Conservation (phyloP, 345 rosid genomes). For the Rubroshorea leprosula region DNA sequence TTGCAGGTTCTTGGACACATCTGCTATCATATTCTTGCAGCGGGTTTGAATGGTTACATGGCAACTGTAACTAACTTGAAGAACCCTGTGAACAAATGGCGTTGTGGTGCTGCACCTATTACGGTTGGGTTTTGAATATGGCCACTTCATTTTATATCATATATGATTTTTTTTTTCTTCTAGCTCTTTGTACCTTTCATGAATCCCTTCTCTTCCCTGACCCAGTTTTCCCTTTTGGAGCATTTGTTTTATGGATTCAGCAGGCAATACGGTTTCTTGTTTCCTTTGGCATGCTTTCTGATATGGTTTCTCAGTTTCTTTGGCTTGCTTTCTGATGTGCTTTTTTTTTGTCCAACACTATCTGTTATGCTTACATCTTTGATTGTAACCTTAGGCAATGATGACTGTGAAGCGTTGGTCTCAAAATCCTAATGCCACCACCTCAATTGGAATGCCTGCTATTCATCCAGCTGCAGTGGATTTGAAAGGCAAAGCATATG, state of each 20-base stretch:
- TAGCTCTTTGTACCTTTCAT: background rate
- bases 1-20: conserved; percentile 87
- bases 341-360: too few relatives aligned
- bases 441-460: conserved; percentile 86
- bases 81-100: conserved; percentile 91
- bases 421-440: conserved; percentile 54
- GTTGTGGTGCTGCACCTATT: conserved; percentile 93
- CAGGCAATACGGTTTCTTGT: too few relatives aligned
- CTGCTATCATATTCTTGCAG: conserved; percentile 87
- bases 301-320: too few relatives aligned
- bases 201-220: background rate
- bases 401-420: conserved; percentile 94
- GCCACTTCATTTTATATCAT: background rate
- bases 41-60: conserved; percentile 96
- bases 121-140: conserved; percentile 47
- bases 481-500: conserved; percentile 92
- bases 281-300: background rate
- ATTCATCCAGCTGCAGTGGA: conserved; percentile 92
- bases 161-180: background rate
- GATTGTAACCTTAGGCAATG: conserved; percentile 52
- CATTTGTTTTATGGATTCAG: too few relatives aligned
- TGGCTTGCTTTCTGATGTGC: too few relatives aligned
- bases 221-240: background rate
- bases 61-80: conserved; percentile 85
- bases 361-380: background rate